Evolutionary conservation across 225 moss, liverwort and hornwort species (phyloP).

Genomic region (Bryoerythrophyllum caledonicum): DNA sequence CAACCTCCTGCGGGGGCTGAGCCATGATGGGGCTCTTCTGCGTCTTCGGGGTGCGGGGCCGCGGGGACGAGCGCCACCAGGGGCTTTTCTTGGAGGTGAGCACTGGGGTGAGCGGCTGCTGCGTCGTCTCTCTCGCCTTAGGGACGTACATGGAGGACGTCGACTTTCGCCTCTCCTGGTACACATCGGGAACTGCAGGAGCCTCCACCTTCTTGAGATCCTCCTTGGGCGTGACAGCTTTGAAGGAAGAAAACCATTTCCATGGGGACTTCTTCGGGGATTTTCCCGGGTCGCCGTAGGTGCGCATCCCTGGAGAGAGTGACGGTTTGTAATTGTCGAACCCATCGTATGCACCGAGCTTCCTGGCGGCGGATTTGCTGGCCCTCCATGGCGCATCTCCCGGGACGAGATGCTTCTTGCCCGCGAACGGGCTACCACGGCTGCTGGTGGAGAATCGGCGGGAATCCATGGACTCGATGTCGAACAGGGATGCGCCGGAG

Average conservation of each 20-base stretch:
- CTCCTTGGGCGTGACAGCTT: slow-evolving; percentile 29
- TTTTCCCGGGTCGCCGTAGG: slow-evolving; percentile 25
- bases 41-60: slow-evolving; percentile 21
- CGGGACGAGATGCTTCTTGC: slow-evolving; percentile 29
- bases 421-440: slow-evolving; percentile 45
- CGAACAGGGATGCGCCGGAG: slow-evolving; percentile 51
- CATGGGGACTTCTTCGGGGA: slow-evolving; percentile 40
- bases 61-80: slow-evolving; percentile 49
- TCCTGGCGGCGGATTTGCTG: slow-evolving; percentile 37
- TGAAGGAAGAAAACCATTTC: slow-evolving; percentile 57
- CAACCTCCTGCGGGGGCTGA: slow-evolving; percentile 20
- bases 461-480: slow-evolving; percentile 57
- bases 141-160: slow-evolving; percentile 33
- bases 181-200: slow-evolving; percentile 5
- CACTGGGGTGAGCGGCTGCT: slow-evolving; percentile 36
- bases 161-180: slow-evolving; percentile 44
- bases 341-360: slow-evolving; percentile 31
- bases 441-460: slow-evolving; percentile 51
- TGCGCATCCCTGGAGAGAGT: not conserved
- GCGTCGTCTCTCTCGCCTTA: slow-evolving; percentile 26
- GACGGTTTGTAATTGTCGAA: slow-evolving; percentile 15
- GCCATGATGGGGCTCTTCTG: slow-evolving; percentile 30
- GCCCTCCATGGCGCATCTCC: slow-evolving; percentile 53
- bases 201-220: slow-evolving; percentile 15
- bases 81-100: slow-evolving; percentile 47